Conservation (phyloP, 768 basidiomycete species). For the Tremella mesenterica region DNA sequence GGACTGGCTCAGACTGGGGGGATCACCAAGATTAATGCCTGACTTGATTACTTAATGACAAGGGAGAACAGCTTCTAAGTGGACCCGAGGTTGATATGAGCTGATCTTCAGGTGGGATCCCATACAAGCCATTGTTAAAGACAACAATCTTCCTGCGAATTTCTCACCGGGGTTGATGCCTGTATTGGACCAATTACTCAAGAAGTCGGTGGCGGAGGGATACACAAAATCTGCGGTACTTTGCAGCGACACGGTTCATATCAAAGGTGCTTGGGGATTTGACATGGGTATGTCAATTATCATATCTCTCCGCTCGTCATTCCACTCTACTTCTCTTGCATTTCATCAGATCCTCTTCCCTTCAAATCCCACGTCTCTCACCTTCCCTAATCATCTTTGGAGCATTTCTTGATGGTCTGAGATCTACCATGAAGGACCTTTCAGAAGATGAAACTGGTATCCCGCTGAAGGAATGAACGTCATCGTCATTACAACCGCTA, state of each 20-base stretch:
- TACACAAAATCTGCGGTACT: slow-evolving; percentile 32
- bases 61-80: neutral
- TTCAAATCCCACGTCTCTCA: too few species aligned
- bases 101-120: slow-evolving; percentile 34
- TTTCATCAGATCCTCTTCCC: too few species aligned
- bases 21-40: neutral
- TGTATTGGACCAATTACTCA: slow-evolving; percentile 17
- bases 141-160: slow-evolving; percentile 24
- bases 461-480: too few species aligned
- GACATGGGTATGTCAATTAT: slow-evolving; percentile 27
- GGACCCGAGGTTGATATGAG: neutral
- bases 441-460: too few species aligned
- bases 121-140: neutral
- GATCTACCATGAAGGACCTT: too few species aligned
- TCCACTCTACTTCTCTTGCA: too few species aligned
- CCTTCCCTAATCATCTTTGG: too few species aligned
- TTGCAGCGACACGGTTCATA: slow-evolving; percentile 25
- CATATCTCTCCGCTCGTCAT: neutral
- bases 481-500: neutral
- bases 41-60: neutral
- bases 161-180: slow-evolving; percentile 37
- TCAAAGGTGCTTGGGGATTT: slow-evolving; percentile 31
- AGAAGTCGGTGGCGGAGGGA: slow-evolving; percentile 9
- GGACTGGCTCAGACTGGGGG: neutral
- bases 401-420: too few species aligned